Evolutionary conservation across 192 early-diverging fungal species (phyloP).

Genomic region (Linnemannia schmuckeri): DNA sequence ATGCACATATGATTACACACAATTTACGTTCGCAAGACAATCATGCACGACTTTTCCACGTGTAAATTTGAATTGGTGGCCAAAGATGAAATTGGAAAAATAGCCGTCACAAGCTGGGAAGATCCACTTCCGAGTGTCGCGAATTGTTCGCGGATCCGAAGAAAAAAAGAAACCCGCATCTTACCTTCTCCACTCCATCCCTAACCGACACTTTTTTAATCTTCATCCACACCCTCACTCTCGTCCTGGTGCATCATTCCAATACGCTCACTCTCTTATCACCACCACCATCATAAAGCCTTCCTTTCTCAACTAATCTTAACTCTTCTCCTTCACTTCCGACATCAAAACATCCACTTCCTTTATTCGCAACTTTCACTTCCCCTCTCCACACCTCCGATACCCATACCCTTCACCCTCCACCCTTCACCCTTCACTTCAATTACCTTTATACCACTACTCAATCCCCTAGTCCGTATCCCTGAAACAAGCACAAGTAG

Average conservation of each 20-base stretch:
- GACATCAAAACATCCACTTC: not conserved
- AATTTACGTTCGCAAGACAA: not conserved
- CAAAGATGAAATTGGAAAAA: not conserved
- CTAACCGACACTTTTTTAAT: not conserved
- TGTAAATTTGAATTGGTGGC: not conserved
- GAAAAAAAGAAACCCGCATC: not conserved
- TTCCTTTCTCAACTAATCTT: no score
- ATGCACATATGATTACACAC: not conserved
- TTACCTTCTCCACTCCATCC: not conserved
- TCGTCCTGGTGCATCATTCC: not conserved
- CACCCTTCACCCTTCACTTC: not conserved
- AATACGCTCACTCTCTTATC: not conserved
- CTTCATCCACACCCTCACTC: not conserved
- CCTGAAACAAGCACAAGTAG: not conserved
- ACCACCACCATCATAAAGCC: not conserved
- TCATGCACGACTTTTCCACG: not conserved
- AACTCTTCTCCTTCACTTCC: no score
- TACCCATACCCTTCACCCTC: not conserved
- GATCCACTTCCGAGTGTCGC: conserved; percentile 3
- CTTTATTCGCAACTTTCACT: not conserved
- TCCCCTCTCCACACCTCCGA: not conserved
- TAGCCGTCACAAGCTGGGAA: not conserved
- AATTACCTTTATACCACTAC: not conserved
- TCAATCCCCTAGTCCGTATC: not conserved
- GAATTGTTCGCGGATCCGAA: not conserved